Conservation (phyloP, 352 stramenopile genomes). For the Pythium scleroteichum region DNA sequence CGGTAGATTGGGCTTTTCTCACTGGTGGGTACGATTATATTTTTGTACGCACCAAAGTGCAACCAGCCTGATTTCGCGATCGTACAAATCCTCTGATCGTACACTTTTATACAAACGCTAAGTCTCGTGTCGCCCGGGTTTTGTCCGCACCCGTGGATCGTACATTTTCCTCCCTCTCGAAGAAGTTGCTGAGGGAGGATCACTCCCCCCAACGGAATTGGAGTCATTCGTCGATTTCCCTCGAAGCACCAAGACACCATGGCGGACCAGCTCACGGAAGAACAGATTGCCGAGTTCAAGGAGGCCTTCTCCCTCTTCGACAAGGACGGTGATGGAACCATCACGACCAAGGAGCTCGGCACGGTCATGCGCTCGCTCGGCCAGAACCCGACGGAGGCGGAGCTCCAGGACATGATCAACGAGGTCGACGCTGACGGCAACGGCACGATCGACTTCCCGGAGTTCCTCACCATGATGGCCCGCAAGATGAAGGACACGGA, state of each 20-base stretch:
- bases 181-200: background rate
- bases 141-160: constrained; percentile 33
- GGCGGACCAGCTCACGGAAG: constrained; percentile 90
- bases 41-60: constrained; percentile 29
- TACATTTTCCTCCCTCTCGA: constrained; percentile 24
- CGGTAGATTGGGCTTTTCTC: constrained; percentile 1
- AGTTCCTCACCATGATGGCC: constrained; percentile 99
- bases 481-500: constrained; percentile 99
- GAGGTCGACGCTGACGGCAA: constrained; percentile 99
- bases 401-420: constrained; percentile 99
- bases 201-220: background rate
- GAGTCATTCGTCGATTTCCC: constrained; percentile 70
- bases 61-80: background rate
- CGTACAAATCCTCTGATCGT: constrained; percentile 36
- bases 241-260: constrained; percentile 47
- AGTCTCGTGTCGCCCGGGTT: constrained; percentile 10
- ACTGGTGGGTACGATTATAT: background rate
- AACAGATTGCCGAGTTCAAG: constrained; percentile 99
- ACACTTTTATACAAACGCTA: constrained; percentile 38
- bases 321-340: constrained; percentile 98
- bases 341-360: constrained; percentile 99
- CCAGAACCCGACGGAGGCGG: constrained; percentile 97
- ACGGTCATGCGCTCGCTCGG: constrained; percentile 98
- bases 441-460: constrained; percentile 99
- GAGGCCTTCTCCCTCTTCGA: constrained; percentile 99